phyloP scores from a whole-genome alignment of 2,329 filamentous ascomycete species.

The Neonectria ditissima region DNA sequence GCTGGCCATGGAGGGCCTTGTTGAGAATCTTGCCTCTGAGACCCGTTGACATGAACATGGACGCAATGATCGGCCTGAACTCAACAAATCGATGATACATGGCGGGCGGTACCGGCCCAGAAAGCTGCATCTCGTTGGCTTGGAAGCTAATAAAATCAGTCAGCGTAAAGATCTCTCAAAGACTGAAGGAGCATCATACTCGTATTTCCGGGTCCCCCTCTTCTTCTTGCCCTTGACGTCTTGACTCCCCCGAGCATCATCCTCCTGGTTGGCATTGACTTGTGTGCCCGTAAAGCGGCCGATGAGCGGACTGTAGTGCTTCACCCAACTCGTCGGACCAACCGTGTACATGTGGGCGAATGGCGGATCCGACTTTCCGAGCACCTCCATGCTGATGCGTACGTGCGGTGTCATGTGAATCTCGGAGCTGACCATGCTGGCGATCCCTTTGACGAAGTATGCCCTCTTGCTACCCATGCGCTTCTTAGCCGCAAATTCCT shows the following conservation, averaged over 20 bases:
- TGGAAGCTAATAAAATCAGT: conserved; percentile 74
- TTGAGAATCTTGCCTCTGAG: conserved; percentile 84
- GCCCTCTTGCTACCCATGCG: conserved; percentile 88
- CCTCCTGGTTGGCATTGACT: conserved; percentile 69
- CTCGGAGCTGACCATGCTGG: conserved; percentile 70
- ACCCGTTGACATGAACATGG: conserved; percentile 86
- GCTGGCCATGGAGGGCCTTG: conserved; percentile 89
- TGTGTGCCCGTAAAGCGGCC: conserved; percentile 82
- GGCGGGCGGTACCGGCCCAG: conserved; percentile 81
- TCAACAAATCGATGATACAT: conserved; percentile 95
- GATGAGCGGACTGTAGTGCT: conserved; percentile 90
- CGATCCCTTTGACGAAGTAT: conserved; percentile 78
- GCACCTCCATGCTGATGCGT: conserved; percentile 79
- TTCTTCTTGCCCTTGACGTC: conserved; percentile 53
- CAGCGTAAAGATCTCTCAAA: conserved; percentile 14
- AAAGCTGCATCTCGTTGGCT: conserved; percentile 89
- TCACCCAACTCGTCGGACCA: conserved; percentile 80
- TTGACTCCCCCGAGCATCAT: conserved; percentile 50
- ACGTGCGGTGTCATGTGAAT: conserved; percentile 78
- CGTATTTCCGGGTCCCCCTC: conserved; percentile 76
- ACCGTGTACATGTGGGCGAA: conserved; percentile 81
- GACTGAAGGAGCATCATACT: conserved; percentile 63
- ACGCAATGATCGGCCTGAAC: conserved; percentile 88
- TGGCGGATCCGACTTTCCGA: conserved; percentile 79
- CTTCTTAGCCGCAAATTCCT: conserved; percentile 81